Percentiles rank a stretch among this genome's conserved stretches.
These are phyloP conservation scores for Epichloe hybrida DNA, from an alignment of 2,329 filamentous ascomycete species.

Conservation along the genomic window DNA sequence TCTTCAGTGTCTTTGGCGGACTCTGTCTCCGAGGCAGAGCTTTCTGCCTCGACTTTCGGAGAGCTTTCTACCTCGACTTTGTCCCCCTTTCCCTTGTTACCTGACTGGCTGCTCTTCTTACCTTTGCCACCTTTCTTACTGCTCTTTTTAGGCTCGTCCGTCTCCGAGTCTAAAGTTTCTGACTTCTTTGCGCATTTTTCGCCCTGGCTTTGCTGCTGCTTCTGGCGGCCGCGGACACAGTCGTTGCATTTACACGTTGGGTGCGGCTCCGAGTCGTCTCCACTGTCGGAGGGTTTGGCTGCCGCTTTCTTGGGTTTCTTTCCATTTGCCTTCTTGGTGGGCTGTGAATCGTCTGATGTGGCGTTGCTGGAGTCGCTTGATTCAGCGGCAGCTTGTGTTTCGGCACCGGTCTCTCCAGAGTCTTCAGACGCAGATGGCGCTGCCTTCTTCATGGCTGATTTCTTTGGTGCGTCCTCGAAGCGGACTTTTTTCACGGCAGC, in stretches of 20 bases:
- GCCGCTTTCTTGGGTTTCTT: conserved; percentile 8
- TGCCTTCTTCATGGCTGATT: conserved; percentile 25
- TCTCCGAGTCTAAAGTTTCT: not conserved
- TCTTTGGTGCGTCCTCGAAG: conserved; percentile 22
- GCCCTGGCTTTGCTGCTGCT: conserved; percentile 2
- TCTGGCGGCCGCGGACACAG: conserved; percentile 12
- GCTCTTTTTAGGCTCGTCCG: conserved; percentile 10
- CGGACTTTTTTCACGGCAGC: conserved; percentile 28
- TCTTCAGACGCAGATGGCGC: conserved; percentile 9
- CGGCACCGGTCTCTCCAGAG: conserved; percentile 11
- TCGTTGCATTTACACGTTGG: conserved; percentile 16
- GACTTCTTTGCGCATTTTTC: conserved; percentile 5
- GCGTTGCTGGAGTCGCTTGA: conserved; percentile 9
- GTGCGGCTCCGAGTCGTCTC: conserved; percentile 21
- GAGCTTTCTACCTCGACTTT: conserved; percentile 6
- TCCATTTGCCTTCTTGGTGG: conserved; percentile 9
- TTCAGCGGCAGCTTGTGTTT: conserved; percentile 8
- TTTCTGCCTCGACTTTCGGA: conserved; percentile 5
- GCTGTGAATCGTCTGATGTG: conserved; percentile 8
- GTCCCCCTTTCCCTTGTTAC: conserved; percentile 10
- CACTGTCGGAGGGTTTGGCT: conserved; percentile 12
- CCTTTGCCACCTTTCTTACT: conserved; percentile 8
- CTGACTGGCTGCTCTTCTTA: conserved; percentile 7
- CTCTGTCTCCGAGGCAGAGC: conserved; percentile 11
- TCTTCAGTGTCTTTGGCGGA: conserved; percentile 11